Evolutionary conservation across 2,329 filamentous ascomycete genomes (phyloP).

Genomic region (Calonectria naviculata): DNA sequence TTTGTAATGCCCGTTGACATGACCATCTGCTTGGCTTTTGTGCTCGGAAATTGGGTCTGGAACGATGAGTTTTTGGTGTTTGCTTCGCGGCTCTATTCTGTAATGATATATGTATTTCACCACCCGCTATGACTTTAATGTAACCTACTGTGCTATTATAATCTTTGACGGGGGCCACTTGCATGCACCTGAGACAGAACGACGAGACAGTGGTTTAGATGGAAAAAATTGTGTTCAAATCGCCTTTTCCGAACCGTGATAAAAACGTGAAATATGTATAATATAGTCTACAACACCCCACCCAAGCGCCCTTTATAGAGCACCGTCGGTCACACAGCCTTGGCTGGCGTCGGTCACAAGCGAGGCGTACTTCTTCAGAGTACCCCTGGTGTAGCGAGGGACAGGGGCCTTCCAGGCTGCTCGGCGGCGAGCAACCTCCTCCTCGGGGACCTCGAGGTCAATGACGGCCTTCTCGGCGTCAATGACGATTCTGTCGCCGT

Average conservation of each 20-base stretch:
- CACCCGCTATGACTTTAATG: background rate
- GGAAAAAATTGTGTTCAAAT: constrained; percentile 33
- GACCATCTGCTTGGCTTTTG: constrained; percentile 13
- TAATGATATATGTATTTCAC: constrained; percentile 8
- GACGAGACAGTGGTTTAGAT: background rate
- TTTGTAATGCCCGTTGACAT: constrained; percentile 24
- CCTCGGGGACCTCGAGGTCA: constrained; percentile 74
- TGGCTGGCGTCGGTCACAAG: constrained; percentile 69
- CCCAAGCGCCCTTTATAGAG: constrained; percentile 28
- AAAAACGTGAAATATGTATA: constrained; percentile 30
- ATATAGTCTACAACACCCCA: constrained; percentile 32
- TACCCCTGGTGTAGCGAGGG: constrained; percentile 70
- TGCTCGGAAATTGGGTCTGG: constrained; percentile 1
- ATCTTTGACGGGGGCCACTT: background rate
- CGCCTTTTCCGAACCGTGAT: constrained; percentile 42
- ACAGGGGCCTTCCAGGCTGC: constrained; percentile 72
- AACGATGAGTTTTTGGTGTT: background rate
- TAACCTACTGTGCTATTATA: background rate
- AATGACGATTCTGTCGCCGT: constrained; percentile 85
- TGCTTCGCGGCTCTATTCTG: constrained; percentile 1
- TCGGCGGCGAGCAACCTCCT: constrained; percentile 69
- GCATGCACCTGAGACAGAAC: constrained; percentile 21
- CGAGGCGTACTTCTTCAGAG: constrained; percentile 75
- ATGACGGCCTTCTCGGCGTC: constrained; percentile 80
- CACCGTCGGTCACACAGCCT: constrained; percentile 68